Evolutionary conservation across 805 yeast species (phyloP), one percentile per base, ranked within the genome.

Genomic region (Zygosaccharomyces gambellarensis): DNA sequence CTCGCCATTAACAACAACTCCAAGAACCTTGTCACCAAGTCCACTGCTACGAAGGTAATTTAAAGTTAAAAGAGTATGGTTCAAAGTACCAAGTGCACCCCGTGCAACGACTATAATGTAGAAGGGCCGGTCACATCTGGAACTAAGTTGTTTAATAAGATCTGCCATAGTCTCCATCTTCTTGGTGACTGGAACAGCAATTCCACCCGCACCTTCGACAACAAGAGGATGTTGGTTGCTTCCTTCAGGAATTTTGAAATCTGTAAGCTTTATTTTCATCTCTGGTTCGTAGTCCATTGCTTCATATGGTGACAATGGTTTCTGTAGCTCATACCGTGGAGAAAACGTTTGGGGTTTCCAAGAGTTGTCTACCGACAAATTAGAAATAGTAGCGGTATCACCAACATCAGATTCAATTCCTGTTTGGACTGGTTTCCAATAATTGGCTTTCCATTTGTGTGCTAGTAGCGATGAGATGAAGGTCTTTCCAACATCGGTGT

Each of bases 341-440:
- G 46, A 31, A 14, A 48, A 45, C 10, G 54, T 45, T 29, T 48
- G 44, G 1, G 56, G 54, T 14, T 31, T 45, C 46, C 55, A 55
- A 12, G 44, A 23, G 8, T 47, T 19, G 9, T 42, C 34, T 19
- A 29, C 17, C 5, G 39, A 34, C 9, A 43, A 36, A 10, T 38
- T 40, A 14, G 54, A 32, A 6, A 51, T 42, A 2, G 63, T 55
- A 11, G 30, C 29, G 4, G 67, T 58, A 46, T 65, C 69, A 25
- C 65, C 68, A 3, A 17, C 42, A 41, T 63, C 68, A 25, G 57
- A 42, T 12, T 63, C 62, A 21, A 61, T 49, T 1, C 68, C 69
- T 3, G 69, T 65, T 47, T 65, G 68, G 4, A 62, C 49, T 1
- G 68, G 68, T 49, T 65, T 64, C 69, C 69, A 65, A 47, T 65